Percentiles rank a stretch among this genome's conserved stretches.
Conservation (phyloP, 805 yeast species). For the Myxozyma lipomycoides region DNA sequence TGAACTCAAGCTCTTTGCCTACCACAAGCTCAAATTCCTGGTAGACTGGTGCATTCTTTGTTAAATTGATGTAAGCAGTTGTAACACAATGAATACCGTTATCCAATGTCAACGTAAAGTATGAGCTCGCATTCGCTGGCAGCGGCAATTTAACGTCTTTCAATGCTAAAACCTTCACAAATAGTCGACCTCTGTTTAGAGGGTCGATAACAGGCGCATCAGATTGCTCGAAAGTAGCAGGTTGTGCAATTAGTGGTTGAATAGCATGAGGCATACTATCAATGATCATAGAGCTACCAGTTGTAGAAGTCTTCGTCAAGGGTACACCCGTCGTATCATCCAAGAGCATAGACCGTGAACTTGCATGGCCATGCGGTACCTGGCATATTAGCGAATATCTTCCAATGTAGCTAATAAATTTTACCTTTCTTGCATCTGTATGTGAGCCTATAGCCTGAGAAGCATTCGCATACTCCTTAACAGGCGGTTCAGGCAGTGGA, state of each 20-base stretch:
- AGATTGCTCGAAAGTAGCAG: not conserved
- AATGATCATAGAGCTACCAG: not conserved
- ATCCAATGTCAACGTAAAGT: conserved; percentile 54
- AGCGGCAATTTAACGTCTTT: conserved; percentile 46
- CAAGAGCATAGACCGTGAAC: not conserved
- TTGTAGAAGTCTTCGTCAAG: no score
- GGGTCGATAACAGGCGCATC: conserved; percentile 32
- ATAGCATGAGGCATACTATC: not conserved
- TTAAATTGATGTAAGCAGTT: conserved; percentile 49
- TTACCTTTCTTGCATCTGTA: no score
- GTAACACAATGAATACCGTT: conserved; percentile 77
- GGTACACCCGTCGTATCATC: not conserved
- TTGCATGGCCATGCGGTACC: not conserved
- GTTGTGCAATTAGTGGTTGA: not conserved
- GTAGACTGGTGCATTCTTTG: conserved; percentile 41
- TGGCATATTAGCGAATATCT: conserved; percentile 1
- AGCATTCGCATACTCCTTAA: no score
- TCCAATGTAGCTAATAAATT: no score
- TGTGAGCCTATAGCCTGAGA: no score
- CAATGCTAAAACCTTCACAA: conserved; percentile 48
- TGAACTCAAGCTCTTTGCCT: conserved; percentile 51
- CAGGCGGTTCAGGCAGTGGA: not conserved
- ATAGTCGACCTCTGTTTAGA: conserved; percentile 44
- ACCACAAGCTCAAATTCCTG: conserved; percentile 75
- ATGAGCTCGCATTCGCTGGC: conserved; percentile 39